Conservation (phyloP, 352 stramenopile species). For the Phytophthora litchii region DNA sequence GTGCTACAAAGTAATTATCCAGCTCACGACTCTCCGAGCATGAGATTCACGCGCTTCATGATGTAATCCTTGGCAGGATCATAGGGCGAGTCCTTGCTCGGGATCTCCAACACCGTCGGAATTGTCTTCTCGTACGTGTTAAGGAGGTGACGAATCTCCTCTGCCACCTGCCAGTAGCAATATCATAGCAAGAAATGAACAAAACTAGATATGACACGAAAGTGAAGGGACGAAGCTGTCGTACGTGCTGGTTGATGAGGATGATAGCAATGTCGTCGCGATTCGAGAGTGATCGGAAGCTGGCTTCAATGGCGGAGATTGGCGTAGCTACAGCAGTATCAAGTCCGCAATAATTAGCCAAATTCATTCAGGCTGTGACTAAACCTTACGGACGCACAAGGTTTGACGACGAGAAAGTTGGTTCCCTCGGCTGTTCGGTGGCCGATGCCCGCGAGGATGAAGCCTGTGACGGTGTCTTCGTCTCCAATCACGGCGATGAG, state of each 20-base stretch:
- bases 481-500: constrained; percentile 89
- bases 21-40: constrained; percentile 83
- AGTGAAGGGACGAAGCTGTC: too few relatives aligned
- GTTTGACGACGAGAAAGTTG: constrained; percentile 98
- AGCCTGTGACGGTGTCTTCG: constrained; percentile 98
- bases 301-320: constrained; percentile 90
- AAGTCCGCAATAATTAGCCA: constrained; percentile 1
- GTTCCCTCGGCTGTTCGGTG: constrained; percentile 94
- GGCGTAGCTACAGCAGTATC: constrained; percentile 69
- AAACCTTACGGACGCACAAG: constrained; percentile 61
- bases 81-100: constrained; percentile 95
- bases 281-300: constrained; percentile 92
- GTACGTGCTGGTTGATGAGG: constrained; percentile 98
- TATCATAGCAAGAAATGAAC: neutral
- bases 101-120: constrained; percentile 98
- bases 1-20: neutral
- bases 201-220: too few relatives aligned
- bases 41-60: constrained; percentile 97
- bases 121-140: constrained; percentile 99
- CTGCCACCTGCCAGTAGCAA: constrained; percentile 81
- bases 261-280: constrained; percentile 98
- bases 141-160: constrained; percentile 98
- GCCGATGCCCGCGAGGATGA: constrained; percentile 96
- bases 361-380: neutral
- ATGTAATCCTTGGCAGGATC: constrained; percentile 99